Conservation (phyloP, 306 rosid genomes). For the Quercus cerris region DNA sequence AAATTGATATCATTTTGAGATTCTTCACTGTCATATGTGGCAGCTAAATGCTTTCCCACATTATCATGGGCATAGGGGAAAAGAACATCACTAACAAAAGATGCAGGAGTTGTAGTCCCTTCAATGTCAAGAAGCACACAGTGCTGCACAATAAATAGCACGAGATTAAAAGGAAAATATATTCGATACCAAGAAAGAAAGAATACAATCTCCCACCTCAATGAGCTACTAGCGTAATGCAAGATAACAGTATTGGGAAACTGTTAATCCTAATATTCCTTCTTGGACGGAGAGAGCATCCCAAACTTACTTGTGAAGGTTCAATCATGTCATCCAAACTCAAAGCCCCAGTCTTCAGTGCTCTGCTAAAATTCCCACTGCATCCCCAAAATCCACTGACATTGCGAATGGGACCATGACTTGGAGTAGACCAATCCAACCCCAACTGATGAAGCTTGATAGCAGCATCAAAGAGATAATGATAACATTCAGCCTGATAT, state of each 20-base stretch:
- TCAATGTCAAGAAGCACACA: conserved; percentile 94
- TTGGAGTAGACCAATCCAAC: conserved; percentile 74
- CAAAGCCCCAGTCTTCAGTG: conserved; percentile 48
- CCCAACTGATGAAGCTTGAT: conserved; percentile 82
- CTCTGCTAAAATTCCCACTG: conserved; percentile 37
- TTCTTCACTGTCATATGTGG: conserved; percentile 63
- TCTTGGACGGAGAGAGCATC: neutral
- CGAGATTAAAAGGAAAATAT: no score
- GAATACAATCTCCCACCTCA: conserved; percentile 1
- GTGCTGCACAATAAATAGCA: conserved; percentile 44
- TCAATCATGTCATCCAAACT: conserved; percentile 28
- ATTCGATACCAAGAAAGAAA: neutral
- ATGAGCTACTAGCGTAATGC: no score
- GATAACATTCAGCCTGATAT: conserved; percentile 75
- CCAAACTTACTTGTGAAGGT: conserved; percentile 44
- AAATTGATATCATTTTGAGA: conserved; percentile 71
- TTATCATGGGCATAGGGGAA: conserved; percentile 86
- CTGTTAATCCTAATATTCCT: no score
- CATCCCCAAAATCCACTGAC: conserved; percentile 42
- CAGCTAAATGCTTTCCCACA: conserved; percentile 76
- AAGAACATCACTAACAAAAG: conserved; percentile 88
- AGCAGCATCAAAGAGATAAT: conserved; percentile 90
- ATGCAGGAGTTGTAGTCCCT: conserved; percentile 91
- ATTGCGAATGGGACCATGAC: conserved; percentile 62
- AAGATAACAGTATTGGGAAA: no score